Base-by-base conservation (phyloP, 1,284 basidiomycete genomes). In the Leccinum subrobustum region DNA sequence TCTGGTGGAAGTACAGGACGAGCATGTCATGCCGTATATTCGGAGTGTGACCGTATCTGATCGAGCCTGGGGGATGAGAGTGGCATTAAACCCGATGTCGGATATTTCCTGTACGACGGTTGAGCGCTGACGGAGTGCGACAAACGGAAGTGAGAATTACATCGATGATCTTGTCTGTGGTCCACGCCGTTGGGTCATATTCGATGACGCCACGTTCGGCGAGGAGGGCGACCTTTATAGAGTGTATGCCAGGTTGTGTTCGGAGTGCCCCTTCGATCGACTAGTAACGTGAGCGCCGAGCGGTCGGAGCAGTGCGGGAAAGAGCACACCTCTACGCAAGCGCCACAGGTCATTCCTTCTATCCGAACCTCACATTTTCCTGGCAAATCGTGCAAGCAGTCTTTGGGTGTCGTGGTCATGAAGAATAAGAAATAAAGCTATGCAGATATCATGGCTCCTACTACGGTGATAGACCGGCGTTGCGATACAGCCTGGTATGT, bases 251-350 rank as follows among this genome's bases (percentile, higher is more conserved):
- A 20, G 86, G 77, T 74, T 96, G 92, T 11, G 81, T 79, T 63
- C 88, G 81, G n/a, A 99, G 83, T 80, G 93, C 92, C 23, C 87
- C 84, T 74, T 99, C 97, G 66, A 99, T 98, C n/a, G 93, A 88
- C 91, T 93, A 58, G 16, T 37, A 25, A 29, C 56, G 23, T 56
- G n/a, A 60, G n/a, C 47, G 51, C 14, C 52, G 53, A 20, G 44
- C 16, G 44, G 44, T 18, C n/a, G 3, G 18, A n/a, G n/a, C n/a
- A 11, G n/a, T 4, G 9, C 3, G 2, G 18, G 29, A 3, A 2
- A 47, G 11, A 4, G 44, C 11, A 67, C 68, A 91, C 92, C 83
- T 27, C 89, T n/a, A 95, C 93, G 70, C 93, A 95, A 47, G 92
- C 80, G 8, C 92, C 88, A 69, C 93, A 95, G 0, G 93, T 95